phyloP scores from a whole-genome alignment of 805 yeast species.

The Groenewaldozyma salmanticensis region DNA sequence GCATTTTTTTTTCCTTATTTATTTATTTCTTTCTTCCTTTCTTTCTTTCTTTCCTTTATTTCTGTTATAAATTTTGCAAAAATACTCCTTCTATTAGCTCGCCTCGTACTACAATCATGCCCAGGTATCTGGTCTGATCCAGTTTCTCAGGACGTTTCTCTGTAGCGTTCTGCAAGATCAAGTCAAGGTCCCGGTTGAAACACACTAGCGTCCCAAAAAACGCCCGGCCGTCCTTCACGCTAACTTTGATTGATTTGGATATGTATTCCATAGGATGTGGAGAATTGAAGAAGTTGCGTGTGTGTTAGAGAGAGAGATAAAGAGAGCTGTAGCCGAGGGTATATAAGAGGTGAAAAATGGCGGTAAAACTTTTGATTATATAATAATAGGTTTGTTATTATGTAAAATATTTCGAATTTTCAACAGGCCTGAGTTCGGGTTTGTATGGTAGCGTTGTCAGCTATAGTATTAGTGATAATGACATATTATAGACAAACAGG shows the following conservation, averaged over 20 bases:
- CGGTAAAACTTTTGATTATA: too few species aligned
- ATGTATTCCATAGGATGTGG: constrained; percentile 12
- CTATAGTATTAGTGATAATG: too few species aligned
- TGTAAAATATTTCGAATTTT: too few species aligned
- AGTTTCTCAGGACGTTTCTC: constrained; percentile 24
- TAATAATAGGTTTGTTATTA: not conserved
- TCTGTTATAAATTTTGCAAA: constrained; percentile 6
- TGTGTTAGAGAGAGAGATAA: too few species aligned
- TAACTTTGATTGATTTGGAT: constrained; percentile 20
- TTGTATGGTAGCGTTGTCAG: too few species aligned
- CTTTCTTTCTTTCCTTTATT: not conserved
- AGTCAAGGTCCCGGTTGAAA: constrained; percentile 23
- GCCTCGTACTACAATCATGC: constrained; percentile 28
- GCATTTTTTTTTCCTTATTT: constrained; percentile 37
- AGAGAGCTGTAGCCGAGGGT: too few species aligned
- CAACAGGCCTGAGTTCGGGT: too few species aligned
- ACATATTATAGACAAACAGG: too few species aligned
- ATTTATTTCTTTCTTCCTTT: too few species aligned
- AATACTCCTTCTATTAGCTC: constrained; percentile 17
- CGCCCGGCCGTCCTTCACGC: constrained; percentile 23
- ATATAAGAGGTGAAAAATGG: too few species aligned
- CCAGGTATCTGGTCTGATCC: constrained; percentile 22
- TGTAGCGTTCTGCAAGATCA: constrained; percentile 24
- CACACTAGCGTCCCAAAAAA: constrained; percentile 26
- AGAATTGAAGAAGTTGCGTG: too few species aligned